Conservation (phyloP, 257 asterid species). For the Solanum okadae region DNA sequence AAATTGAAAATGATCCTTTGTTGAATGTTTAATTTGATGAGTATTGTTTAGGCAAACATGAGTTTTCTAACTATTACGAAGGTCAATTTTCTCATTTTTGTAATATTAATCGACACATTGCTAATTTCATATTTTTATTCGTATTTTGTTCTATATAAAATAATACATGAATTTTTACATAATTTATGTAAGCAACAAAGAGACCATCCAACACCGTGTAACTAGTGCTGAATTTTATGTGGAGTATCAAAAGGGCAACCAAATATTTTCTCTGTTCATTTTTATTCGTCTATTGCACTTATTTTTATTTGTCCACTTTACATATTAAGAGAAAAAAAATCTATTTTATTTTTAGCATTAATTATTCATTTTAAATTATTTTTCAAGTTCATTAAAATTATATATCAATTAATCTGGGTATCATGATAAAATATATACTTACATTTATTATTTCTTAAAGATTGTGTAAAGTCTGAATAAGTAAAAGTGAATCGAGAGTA, state of each 20-base stretch:
- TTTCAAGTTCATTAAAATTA: not conserved
- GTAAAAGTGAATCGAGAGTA: not conserved
- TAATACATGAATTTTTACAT: not conserved
- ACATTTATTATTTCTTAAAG: not conserved
- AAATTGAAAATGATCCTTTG: not conserved
- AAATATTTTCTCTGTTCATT: not conserved
- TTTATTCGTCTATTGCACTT: not conserved
- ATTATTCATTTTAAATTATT: not conserved
- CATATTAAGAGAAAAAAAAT: not conserved
- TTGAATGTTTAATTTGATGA: too few relatives aligned
- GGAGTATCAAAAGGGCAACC: not conserved
- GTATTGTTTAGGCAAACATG: too few relatives aligned
- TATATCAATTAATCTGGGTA: not conserved
- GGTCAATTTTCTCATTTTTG: not conserved
- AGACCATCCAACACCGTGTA: not conserved
- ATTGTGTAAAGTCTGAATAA: not conserved
- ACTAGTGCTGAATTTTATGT: not conserved
- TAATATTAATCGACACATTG: not conserved
- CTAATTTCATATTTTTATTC: not conserved
- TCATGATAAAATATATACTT: not conserved
- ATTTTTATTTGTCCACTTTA: not conserved
- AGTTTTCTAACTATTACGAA: not conserved
- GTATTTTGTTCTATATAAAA: not conserved
- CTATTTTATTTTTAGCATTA: not conserved
- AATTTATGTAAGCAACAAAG: not conserved